A percentile compares a stretch with the other conserved stretches of the same genome.
Conservation (phyloP, 176 grass and related monocot species). For the Avena insularis region DNA sequence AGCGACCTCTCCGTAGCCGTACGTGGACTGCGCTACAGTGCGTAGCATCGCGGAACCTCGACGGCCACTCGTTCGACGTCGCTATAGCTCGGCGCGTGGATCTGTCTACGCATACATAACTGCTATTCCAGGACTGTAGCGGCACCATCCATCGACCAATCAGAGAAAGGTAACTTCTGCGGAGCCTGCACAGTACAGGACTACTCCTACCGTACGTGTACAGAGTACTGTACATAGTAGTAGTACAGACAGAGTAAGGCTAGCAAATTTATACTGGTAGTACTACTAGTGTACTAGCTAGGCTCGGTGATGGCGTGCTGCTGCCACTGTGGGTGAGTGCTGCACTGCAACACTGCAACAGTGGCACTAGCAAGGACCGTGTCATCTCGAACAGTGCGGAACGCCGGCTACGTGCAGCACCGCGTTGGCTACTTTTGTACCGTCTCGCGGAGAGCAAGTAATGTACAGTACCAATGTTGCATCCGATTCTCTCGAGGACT, state of each 20-base stretch:
- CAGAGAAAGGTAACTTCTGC: not conserved
- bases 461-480: not conserved
- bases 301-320: not conserved
- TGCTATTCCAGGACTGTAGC: not conserved
- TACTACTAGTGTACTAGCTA: not conserved
- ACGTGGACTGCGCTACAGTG: slow-evolving; percentile 1
- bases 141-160: not conserved
- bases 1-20: not conserved
- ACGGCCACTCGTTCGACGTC: not conserved
- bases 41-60: not conserved
- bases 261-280: not conserved
- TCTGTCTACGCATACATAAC: slow-evolving; percentile 23
- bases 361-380: slow-evolving; percentile 20
- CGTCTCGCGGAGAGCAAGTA: not conserved
- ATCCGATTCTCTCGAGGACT: not conserved
- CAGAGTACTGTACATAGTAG: not conserved
- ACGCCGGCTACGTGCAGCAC: not conserved
- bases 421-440: not conserved
- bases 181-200: slow-evolving; percentile 4
- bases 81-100: slow-evolving; percentile 15
- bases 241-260: not conserved
- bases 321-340: not conserved
- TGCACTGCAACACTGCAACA: not conserved
- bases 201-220: not conserved
- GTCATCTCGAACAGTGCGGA: not conserved